A percentile compares a stretch with the other conserved stretches of the same genome.
These are phyloP conservation scores for Pisolithus sp. DNA, from an alignment of 768 basidiomycete species.

Conservation along the genomic window DNA sequence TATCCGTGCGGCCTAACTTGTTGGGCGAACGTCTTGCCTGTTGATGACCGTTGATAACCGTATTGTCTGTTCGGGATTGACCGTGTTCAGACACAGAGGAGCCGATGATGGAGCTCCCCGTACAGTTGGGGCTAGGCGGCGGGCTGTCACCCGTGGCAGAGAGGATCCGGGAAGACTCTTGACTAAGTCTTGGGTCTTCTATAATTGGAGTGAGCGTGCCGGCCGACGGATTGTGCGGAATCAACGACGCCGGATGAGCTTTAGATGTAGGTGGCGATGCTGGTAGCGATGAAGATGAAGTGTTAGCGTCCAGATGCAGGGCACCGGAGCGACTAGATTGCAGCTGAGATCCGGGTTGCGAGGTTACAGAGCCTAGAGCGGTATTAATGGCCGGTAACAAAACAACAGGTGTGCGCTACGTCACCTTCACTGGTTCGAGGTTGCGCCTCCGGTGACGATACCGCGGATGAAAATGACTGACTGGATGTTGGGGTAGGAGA, in stretches of 20 bases:
- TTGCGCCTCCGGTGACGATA: constrained; percentile 19
- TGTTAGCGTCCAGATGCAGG: constrained; percentile 20
- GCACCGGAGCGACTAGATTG: constrained; percentile 28
- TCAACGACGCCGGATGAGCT: constrained; percentile 10
- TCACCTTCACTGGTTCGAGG: constrained; percentile 19
- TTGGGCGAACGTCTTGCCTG: constrained; percentile 6
- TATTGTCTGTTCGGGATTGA: neutral
- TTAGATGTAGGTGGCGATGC: constrained; percentile 8
- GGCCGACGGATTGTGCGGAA: constrained; percentile 17
- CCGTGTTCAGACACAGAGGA: neutral
- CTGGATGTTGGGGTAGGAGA: constrained; percentile 6
- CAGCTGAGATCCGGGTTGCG: neutral
- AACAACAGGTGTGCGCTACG: neutral
- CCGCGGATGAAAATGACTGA: neutral
- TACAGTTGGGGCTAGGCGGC: constrained; percentile 40
- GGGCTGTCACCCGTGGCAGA: constrained; percentile 69
- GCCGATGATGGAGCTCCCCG: constrained; percentile 1
- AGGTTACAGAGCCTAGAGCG: constrained; percentile 1
- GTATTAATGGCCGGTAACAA: constrained; percentile 2
- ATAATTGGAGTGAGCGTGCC: constrained; percentile 18
- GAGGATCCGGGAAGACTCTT: constrained; percentile 56
- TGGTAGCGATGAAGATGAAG: constrained; percentile 11
- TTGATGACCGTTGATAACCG: neutral
- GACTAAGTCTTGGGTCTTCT: constrained; percentile 37
- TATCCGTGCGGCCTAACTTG: constrained; percentile 5